phyloP scores from a whole-genome alignment of 192 early-diverging fungal genomes.

The Coemansia sp. region DNA sequence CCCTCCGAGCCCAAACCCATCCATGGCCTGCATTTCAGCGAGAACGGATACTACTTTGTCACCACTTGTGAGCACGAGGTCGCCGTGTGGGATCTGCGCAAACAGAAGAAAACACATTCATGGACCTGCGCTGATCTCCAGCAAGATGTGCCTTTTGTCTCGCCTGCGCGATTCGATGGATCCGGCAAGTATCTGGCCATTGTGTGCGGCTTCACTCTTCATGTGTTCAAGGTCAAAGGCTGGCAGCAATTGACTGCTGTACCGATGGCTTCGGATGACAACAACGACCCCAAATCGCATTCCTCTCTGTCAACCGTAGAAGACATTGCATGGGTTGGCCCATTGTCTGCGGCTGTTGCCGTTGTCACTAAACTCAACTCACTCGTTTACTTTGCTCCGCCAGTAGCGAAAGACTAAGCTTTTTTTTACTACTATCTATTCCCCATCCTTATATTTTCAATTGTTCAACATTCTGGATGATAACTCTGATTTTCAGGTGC shows the following conservation, averaged over 20 bases:
- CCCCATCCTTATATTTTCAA: no score
- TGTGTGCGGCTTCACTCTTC: slow-evolving; percentile 58
- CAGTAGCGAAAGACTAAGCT: not conserved
- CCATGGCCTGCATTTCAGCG: slow-evolving; percentile 79
- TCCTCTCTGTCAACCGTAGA: not conserved
- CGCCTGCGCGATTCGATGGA: slow-evolving; percentile 66
- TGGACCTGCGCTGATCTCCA: slow-evolving; percentile 22
- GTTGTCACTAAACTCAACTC: not conserved
- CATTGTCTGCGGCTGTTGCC: slow-evolving; percentile 2
- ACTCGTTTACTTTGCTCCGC: not conserved
- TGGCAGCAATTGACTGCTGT: slow-evolving; percentile 43
- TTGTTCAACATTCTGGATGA: no score
- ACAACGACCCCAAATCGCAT: not conserved
- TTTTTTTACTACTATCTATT: not conserved
- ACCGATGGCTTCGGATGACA: not conserved
- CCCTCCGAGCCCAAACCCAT: slow-evolving; percentile 20
- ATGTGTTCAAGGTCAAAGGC: slow-evolving; percentile 70
- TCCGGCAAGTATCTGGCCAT: slow-evolving; percentile 84
- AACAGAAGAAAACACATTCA: slow-evolving; percentile 59
- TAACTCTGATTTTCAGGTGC: no score
- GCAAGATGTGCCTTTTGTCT: slow-evolving; percentile 7
- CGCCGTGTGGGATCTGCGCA: slow-evolving; percentile 93
- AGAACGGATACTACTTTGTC: slow-evolving; percentile 93
- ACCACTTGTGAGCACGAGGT: slow-evolving; percentile 73
- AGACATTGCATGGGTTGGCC: slow-evolving; percentile 13